These are phyloP conservation scores for Berberis thunbergii DNA, from an alignment of 164 flowering plant species.

Conservation along the genomic window DNA sequence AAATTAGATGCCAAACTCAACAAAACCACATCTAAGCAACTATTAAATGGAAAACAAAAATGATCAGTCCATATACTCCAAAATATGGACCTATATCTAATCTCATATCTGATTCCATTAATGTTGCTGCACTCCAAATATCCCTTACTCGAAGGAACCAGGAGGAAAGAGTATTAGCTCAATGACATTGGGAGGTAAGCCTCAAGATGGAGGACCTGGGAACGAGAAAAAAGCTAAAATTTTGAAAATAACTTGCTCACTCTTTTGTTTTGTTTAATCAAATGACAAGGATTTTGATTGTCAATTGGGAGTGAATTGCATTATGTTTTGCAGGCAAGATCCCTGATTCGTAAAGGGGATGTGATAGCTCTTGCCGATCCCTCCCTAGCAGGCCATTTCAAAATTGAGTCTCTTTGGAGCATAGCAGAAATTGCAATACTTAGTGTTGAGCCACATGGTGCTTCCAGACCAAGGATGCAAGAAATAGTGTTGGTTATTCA, in stretches of 20 bases:
- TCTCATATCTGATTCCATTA: no score
- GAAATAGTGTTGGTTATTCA: slow-evolving; percentile 77
- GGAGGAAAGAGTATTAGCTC: neutral
- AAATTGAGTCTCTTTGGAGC: slow-evolving; percentile 85
- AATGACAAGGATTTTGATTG: neutral
- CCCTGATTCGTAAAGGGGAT: slow-evolving; percentile 72
- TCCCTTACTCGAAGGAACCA: neutral
- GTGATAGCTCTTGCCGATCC: slow-evolving; percentile 67
- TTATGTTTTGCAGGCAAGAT: slow-evolving; percentile 52
- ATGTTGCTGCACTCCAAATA: no score
- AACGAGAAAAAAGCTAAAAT: neutral
- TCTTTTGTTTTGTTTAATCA: neutral
- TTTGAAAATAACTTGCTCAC: neutral
- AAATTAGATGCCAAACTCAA: no score
- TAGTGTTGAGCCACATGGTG: slow-evolving; percentile 61
- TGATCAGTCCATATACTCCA: no score
- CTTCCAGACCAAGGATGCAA: slow-evolving; percentile 79
- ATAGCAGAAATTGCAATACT: slow-evolving; percentile 79
- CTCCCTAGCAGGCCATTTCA: slow-evolving; percentile 36
- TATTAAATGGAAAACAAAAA: no score
- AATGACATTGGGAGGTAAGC: no score
- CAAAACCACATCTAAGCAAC: no score
- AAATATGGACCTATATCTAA: no score
- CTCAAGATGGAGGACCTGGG: neutral
- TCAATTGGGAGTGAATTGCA: neutral